Evolutionary conservation across 2,329 filamentous ascomycete genomes (phyloP), one percentile per base, ranked within the genome.

Genomic region (Scleromitrula shiraiana): DNA sequence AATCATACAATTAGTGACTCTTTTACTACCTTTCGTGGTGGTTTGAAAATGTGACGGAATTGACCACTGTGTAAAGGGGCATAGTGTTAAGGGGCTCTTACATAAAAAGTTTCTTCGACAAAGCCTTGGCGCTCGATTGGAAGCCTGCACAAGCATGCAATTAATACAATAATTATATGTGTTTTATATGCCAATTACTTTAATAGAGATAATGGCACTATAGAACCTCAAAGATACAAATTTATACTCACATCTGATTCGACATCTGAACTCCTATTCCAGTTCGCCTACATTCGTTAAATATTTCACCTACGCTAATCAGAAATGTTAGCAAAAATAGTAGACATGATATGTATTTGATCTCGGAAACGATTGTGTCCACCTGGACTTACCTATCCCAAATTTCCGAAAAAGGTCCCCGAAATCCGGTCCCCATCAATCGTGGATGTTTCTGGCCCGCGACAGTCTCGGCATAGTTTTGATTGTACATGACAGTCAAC

Each of bases 251-350:
- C 45, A 80, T 80, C 52, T 91, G 85, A 57, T 91, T 85, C 52
- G 88, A 79, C 62, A 88, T 88, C 79, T 88, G 85, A 0, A 82
- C 86, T 0, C 85, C 83, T 64, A 88, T 80, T 1, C 87, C 87
- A 4, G 81, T 83, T 24, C 73, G 66, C 63, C 76, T 76, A 1
- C 84, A 86, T 49, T 73, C 78, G 19, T 75, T 71, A 53, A 93
- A 86, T 0, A 85, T 74, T 1, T 80, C 78, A 47, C 78, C 73
- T 8, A 91, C 73, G 5, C 41, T 45, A 14, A 24, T 37, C 17
- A 10, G 15, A 22, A 8, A 29, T 8, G 17, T 45, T 14, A 45
- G 41, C 37, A 35, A 12, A 20, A 14, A 37, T 37, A 14, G 15
- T 14, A 32, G 19, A 17, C 3, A 5, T 19, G 27, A n/a, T n/a